These are phyloP conservation scores for Rhodocollybia butyracea DNA, from an alignment of 768 basidiomycete species.

Conservation along the genomic window DNA sequence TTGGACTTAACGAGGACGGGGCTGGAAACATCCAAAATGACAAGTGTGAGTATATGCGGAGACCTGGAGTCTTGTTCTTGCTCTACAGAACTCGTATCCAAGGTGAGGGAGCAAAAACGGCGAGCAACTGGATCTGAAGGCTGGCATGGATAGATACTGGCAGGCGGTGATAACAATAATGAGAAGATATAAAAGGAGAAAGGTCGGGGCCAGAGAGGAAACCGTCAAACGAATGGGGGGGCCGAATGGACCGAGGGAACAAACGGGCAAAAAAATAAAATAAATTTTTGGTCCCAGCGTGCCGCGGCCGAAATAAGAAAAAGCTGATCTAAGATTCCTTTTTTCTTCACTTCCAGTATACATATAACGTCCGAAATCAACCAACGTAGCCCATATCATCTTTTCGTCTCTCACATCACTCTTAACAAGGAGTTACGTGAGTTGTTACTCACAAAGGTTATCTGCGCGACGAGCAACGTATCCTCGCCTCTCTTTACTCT, in stretches of 20 bases:
- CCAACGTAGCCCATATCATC: not conserved
- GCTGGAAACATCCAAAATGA: conserved; percentile 2
- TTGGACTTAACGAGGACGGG: conserved; percentile 4
- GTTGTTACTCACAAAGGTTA: too few relatives aligned
- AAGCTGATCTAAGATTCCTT: not conserved
- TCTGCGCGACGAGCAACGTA: not conserved
- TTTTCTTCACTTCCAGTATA: not conserved
- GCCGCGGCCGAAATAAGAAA: conserved; percentile 3
- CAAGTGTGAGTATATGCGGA: not conserved
- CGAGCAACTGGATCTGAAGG: not conserved
- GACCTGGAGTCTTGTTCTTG: not conserved
- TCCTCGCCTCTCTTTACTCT: too few relatives aligned
- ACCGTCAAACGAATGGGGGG: conserved; percentile 4
- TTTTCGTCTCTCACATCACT: not conserved
- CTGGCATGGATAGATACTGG: not conserved
- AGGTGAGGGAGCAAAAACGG: not conserved
- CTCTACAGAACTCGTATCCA: not conserved
- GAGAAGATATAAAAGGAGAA: not conserved
- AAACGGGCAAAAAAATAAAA: not conserved
- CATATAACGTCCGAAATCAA: not conserved
- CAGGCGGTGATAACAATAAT: not conserved
- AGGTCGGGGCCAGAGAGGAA: conserved; percentile 1
- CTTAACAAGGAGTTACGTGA: too few relatives aligned
- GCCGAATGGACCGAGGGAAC: conserved; percentile 6
- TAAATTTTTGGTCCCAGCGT: not conserved